Base-by-base conservation (phyloP, 1,284 basidiomycete species). In the Cutaneotrichosporon sp. region DNA sequence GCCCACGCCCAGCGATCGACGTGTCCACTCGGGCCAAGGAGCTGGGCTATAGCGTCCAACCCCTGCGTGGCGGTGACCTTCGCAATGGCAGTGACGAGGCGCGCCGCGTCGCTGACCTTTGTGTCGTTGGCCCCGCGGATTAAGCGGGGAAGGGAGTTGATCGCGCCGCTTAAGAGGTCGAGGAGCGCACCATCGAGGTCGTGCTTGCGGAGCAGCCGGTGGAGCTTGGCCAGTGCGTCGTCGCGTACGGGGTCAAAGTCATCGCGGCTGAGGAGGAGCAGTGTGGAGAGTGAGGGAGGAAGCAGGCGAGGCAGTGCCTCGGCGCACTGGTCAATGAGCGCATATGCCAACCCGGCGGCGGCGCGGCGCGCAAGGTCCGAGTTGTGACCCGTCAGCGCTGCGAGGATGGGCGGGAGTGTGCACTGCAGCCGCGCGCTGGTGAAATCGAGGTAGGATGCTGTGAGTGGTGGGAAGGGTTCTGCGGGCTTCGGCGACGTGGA, bases 1-100 rank as follows among this genome's bases (percentile, higher is more conserved):
- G 86, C 84, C 87, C 89, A 92, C 1, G 90, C 90, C 93, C 92
- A 95, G 75, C 87, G 87, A 69, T 95, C 90, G 20, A 95, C 87
- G 0, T 89, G 87, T 5, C 92, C 92, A 0, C 81, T 83, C 0
- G 92, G 89, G 3, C 92, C 92, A 0, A 95, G 83, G 7, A 95
- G 82, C 57, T 84, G 84, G 4, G 84, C 84, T 6, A 92, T 82
- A 14, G 70, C 62, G 36, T 70, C 72, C 62, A 42, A 84, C 70
- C 22, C 64, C 31, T 42, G 70, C 68, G 51, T n/a, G 60, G 69
- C 22, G 79, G 75, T 82, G 4, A 87, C 74, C 43, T 81, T 79
- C 67, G 91, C 90, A 1, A 89, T 84, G 2, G 90, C 88, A 54
- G 86, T 84, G 58, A 95, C 82, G 62, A 90, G 81, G 5, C 83